Conservation (phyloP, 805 yeast species). For the Suhomyces kilbournensis region DNA sequence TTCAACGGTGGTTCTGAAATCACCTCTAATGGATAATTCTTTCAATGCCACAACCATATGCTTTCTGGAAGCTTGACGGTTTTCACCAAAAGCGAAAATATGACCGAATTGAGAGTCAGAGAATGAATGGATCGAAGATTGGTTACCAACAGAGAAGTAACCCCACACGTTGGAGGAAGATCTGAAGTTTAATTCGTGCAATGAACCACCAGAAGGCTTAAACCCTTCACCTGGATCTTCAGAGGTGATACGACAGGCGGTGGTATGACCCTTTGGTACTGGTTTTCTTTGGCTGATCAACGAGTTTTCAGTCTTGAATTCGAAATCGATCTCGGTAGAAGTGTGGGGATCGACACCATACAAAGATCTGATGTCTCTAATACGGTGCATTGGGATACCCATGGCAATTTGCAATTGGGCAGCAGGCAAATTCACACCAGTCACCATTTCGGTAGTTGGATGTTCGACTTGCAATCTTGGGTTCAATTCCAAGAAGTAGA, state of each 20-base stretch:
- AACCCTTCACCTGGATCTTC: constrained; percentile 99
- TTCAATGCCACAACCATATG: constrained; percentile 98
- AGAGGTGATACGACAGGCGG: constrained; percentile 98
- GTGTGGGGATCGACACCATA: constrained; percentile 97
- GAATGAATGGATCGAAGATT: constrained; percentile 95
- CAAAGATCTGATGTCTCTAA: constrained; percentile 84
- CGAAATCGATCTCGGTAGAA: constrained; percentile 85
- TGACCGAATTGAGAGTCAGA: constrained; percentile 99
- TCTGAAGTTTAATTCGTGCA: constrained; percentile 94
- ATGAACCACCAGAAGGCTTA: constrained; percentile 96
- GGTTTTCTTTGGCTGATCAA: constrained; percentile 85
- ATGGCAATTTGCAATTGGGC: constrained; percentile 98
- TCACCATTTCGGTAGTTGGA: constrained; percentile 99
- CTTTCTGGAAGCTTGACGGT: constrained; percentile 95
- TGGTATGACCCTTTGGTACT: constrained; percentile 95
- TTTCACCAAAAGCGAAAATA: constrained; percentile 98
- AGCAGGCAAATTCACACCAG: constrained; percentile 97
- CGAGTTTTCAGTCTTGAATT: constrained; percentile 71
- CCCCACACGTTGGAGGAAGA: constrained; percentile 99
- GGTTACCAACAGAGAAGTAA: constrained; percentile 94
- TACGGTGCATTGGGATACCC: constrained; percentile 98
- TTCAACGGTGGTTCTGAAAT: constrained; percentile 96
- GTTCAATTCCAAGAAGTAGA: constrained; percentile 93
- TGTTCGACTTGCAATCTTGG: constrained; percentile 99
- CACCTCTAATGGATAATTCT: constrained; percentile 96